phyloP scores from a whole-genome alignment of 2,329 filamentous ascomycete genomes.

The Apiospora rasikravindrae region DNA sequence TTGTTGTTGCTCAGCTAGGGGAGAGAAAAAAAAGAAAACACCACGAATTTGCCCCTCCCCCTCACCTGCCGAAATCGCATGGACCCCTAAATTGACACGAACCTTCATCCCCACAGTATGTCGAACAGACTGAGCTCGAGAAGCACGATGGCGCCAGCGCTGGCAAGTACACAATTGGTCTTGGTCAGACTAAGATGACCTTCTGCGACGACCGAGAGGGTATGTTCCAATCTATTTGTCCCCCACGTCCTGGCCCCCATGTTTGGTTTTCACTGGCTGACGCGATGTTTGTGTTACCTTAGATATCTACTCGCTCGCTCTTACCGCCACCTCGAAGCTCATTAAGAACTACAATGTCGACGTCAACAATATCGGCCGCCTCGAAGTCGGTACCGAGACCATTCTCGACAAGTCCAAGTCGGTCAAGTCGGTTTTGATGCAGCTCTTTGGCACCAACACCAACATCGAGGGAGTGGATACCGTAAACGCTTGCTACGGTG shows the following conservation, averaged over 20 bases:
- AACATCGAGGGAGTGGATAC: constrained; percentile 85
- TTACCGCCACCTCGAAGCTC: constrained; percentile 79
- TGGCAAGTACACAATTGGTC: constrained; percentile 90
- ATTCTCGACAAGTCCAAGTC: constrained; percentile 90
- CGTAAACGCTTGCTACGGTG: constrained; percentile 85
- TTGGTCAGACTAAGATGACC: constrained; percentile 90
- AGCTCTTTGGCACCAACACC: constrained; percentile 83
- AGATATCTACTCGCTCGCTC: constrained; percentile 88
- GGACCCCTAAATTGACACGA: constrained; percentile 32
- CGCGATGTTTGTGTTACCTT: constrained; percentile 20
- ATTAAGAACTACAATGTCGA: constrained; percentile 86
- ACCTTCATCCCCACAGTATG: constrained; percentile 62
- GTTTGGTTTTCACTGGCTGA: constrained; percentile 18
- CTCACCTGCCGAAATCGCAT: constrained; percentile 29
- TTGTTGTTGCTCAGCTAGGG: constrained; percentile 13
- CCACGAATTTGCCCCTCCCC: constrained; percentile 19
- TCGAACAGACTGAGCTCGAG: constrained; percentile 82
- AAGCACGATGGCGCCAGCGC: constrained; percentile 83
- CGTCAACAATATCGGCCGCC: constrained; percentile 75
- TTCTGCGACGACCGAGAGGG: constrained; percentile 91
- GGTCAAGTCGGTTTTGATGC: constrained; percentile 87
- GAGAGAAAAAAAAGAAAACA: constrained; percentile 8
- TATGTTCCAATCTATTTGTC: constrained; percentile 46
- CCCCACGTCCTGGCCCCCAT: constrained; percentile 28
- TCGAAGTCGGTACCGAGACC: constrained; percentile 87